Evolutionary conservation across 768 basidiomycete genomes (phyloP), one percentile per base, ranked within the genome.

Genomic region (Phaffia australis): DNA sequence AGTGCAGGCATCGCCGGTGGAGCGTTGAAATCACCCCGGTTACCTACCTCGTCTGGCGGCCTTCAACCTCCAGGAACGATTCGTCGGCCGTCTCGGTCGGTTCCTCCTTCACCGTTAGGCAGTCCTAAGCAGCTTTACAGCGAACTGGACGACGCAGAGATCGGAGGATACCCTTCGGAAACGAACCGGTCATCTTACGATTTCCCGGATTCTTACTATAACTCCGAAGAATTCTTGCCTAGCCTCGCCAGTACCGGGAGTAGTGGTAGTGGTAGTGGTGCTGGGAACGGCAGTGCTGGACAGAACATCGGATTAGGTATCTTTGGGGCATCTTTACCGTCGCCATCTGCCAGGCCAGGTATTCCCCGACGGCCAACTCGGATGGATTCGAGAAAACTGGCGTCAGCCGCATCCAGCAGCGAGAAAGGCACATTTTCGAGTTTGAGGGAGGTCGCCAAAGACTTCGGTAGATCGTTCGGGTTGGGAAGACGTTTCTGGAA

Each of bases 1-100:
- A 57, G 11, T 9, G 35, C 51, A 1, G n/a, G 47, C 0, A 56
- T 61, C 50, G 42, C 30, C 23, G 48, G 55, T 15, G 47, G 56
- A 11, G 52, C 59, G 9, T 48, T 57, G 50, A 54, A 63, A 11
- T 63, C 60, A 1, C 32, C 67, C 4, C 54, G 54, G 21, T 50
- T 62, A 23, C 21, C 46, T 42, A 25, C 67, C 18, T 60, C 46
- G 42, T 3, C 32, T 21, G 47, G 51, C 51, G 60, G 66, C 23
- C 56, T 61, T 51, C 60, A 59, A 25, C 66, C 66, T n/a, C 63
- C 63, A 2, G 57, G 42, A 18, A 54, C 63, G 8, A 64, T 25
- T 18, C 63, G 63, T 46, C 63, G 63, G 15, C n/a, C 63, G 46
- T 56, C 63, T 15, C 21, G 63, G 32, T 63, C 61, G 23, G 61